phyloP scores from a whole-genome alignment of 805 yeast species.

The Nakazawaea wyomingensis region DNA sequence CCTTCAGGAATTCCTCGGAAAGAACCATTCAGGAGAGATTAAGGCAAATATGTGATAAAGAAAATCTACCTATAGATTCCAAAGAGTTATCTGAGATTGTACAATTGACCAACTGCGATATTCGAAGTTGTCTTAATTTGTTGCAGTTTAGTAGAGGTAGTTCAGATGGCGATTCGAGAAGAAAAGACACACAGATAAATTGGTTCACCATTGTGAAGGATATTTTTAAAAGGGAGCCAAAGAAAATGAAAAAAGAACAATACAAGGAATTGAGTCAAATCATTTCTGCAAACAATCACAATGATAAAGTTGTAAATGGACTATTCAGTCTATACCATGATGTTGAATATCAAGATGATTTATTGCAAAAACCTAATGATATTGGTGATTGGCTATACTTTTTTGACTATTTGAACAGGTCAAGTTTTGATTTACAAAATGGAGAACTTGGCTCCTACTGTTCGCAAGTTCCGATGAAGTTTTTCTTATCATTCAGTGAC shows the following conservation, averaged over 20 bases:
- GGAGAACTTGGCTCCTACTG: constrained; percentile 50
- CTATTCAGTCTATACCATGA: constrained; percentile 65
- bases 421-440: constrained; percentile 35
- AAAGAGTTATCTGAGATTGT: constrained; percentile 60
- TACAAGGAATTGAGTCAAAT: constrained; percentile 41
- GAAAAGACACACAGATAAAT: constrained; percentile 56
- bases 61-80: constrained; percentile 43
- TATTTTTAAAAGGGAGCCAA: constrained; percentile 51
- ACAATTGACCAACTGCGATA: constrained; percentile 70
- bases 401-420: constrained; percentile 49
- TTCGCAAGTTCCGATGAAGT: constrained; percentile 52
- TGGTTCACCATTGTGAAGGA: constrained; percentile 65
- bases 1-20: constrained; percentile 55
- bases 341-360: constrained; percentile 59
- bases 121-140: constrained; percentile 79
- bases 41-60: constrained; percentile 48
- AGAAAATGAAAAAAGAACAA: constrained; percentile 39
- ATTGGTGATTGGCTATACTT: constrained; percentile 76
- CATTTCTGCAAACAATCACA: constrained; percentile 41
- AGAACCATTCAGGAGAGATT: constrained; percentile 41
- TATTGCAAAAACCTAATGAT: constrained; percentile 50
- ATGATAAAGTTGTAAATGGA: constrained; percentile 65
- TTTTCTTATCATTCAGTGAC: constrained; percentile 62
- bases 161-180: constrained; percentile 19
- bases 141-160: constrained; percentile 57